Base-by-base conservation (phyloP, 768 basidiomycete genomes). In the Hericium coralloides region DNA sequence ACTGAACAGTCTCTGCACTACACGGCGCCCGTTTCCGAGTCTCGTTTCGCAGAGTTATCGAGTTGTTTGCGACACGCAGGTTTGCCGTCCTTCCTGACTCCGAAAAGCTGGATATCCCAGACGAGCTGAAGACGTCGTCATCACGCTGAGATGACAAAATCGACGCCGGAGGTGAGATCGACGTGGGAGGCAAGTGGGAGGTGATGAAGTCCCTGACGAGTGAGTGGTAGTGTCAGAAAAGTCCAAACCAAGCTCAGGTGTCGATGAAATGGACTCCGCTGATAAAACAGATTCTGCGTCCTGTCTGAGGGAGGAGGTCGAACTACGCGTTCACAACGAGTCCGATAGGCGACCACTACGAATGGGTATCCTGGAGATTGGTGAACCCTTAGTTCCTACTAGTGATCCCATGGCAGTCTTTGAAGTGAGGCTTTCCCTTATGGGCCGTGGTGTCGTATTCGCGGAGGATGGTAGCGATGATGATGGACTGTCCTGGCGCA, bases 1-100 rank as follows among this genome's bases (percentile, higher is more conserved):
- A 92, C 90, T 65, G 84, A 73, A 68, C 91, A 93, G 69, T 91
- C 89, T 63, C 89, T 78, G 69, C 91, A 93, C 87, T 89, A 92
- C 26, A 91, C 80, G 12, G 80, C 56, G 10, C 56, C 78, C 0
- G 85, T 85, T 38, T 84, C 80, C 10, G 69, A 72, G 64, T 86
- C 88, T 36, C 74, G 78, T 70, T 87, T 92, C 12, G 91, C 91
- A 23, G 84, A 89, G 61, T 88, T 89, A 66, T 93, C 91, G 14
- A 92, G 69, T 60, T 78, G 82, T 73, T 93, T 93, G 10, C 89
- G 86, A 63, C 91, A 93, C 9, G 90, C 90, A 9, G 88, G 83
- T 59, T 79, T 78, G 20, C 76, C 80, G 50, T 77, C 79, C 59
- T 79, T 80, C 71, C 62, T 79, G 50, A 62, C 2, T 49, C 43